These are phyloP conservation scores for Pestalotiopsis sp. DNA, from an alignment of 2,329 filamentous ascomycete genomes.

Conservation along the genomic window DNA sequence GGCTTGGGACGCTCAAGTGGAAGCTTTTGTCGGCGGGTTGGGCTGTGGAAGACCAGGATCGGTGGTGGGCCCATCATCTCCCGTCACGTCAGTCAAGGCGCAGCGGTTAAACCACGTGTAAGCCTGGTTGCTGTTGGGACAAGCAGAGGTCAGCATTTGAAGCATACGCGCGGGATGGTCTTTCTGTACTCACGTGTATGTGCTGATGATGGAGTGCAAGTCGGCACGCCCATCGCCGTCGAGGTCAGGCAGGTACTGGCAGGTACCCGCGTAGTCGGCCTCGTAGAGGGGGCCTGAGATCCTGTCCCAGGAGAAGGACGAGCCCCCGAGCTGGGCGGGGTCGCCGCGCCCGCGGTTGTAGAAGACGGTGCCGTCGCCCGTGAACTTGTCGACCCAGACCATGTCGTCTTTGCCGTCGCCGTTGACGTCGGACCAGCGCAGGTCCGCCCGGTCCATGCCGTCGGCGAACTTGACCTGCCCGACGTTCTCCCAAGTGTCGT, in stretches of 20 bases:
- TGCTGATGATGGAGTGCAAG: constrained; percentile 15
- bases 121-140: background rate
- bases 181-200: background rate
- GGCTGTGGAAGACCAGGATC: background rate
- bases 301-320: constrained; percentile 20
- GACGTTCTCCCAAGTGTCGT: constrained; percentile 17
- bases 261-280: constrained; percentile 16
- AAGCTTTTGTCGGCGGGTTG: too few species aligned
- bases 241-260: constrained; percentile 25
- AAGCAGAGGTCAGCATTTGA: background rate
- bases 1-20: too few species aligned
- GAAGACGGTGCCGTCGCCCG: constrained; percentile 30
- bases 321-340: background rate
- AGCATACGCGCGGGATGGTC: background rate
- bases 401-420: constrained; percentile 36
- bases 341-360: constrained; percentile 26
- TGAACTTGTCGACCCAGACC: constrained; percentile 35
- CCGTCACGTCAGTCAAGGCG: background rate
- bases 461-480: constrained; percentile 31
- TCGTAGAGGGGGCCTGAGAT: background rate
- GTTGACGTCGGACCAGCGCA: constrained; percentile 38
- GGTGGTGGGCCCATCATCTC: background rate
- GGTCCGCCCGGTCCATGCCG: constrained; percentile 34
- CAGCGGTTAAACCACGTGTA: background rate
- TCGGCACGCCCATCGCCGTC: constrained; percentile 28